Evolutionary conservation across 2,329 filamentous ascomycete species (phyloP).

Genomic region (Penicillium digitatum): DNA sequence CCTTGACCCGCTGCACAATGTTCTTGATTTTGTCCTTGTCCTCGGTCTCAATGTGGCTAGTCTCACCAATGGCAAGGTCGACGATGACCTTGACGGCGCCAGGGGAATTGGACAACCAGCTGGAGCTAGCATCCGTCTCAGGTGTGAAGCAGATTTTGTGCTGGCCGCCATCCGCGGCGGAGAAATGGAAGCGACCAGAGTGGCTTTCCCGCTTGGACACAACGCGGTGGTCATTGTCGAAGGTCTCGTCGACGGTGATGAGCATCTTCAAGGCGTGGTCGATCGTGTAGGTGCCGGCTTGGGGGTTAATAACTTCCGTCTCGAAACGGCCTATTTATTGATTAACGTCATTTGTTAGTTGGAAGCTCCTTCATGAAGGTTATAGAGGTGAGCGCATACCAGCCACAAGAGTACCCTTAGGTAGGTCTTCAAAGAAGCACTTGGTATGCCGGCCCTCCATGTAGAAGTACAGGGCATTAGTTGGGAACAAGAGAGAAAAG

Average conservation of each 20-base stretch:
- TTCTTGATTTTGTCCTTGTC: constrained; percentile 92
- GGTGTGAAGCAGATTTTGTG: constrained; percentile 95
- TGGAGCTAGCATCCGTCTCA: constrained; percentile 63
- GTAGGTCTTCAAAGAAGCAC: constrained; percentile 97
- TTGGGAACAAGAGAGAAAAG: constrained; percentile 57
- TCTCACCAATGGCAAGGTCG: constrained; percentile 91
- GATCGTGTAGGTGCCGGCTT: constrained; percentile 63
- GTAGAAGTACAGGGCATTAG: constrained; percentile 91
- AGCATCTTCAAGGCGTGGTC: constrained; percentile 76
- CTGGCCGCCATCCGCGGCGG: constrained; percentile 87
- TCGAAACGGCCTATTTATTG: constrained; percentile 67
- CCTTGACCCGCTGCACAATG: constrained; percentile 80
- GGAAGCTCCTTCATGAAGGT: background rate
- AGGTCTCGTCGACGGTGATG: constrained; percentile 92
- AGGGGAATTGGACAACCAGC: constrained; percentile 68
- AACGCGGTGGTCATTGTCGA: constrained; percentile 96
- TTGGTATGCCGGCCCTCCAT: constrained; percentile 80
- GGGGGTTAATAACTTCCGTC: constrained; percentile 77
- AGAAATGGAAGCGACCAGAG: constrained; percentile 89
- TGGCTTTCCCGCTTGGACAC: constrained; percentile 76
- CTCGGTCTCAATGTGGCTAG: constrained; percentile 84
- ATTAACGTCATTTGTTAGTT: background rate
- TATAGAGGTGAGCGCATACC: constrained; percentile 49
- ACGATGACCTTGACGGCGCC: constrained; percentile 79
- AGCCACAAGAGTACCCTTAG: constrained; percentile 94